Conservation (phyloP, 257 asterid species). For the Salvia miltiorrhiza region DNA sequence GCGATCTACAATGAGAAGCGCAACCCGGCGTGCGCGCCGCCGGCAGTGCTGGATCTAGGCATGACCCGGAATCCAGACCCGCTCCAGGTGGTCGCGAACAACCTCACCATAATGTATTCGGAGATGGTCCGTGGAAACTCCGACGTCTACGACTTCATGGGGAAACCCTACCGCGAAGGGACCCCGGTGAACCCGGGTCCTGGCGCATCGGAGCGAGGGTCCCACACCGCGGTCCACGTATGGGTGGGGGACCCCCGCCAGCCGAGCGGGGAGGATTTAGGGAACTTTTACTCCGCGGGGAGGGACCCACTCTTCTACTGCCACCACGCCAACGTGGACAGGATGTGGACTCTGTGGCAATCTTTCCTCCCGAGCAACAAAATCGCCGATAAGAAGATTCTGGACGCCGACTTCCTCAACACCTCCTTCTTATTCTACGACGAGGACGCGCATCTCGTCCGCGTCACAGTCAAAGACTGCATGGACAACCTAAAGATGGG, state of each 20-base stretch:
- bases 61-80: conserved; percentile 21
- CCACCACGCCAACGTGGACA: conserved; percentile 32
- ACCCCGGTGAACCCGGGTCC: conserved; percentile 4
- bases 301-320: conserved; percentile 29
- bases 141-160: conserved; percentile 31
- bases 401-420: conserved; percentile 20
- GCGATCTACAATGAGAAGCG: conserved; percentile 25
- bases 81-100: conserved; percentile 27
- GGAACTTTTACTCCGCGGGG: conserved; percentile 36
- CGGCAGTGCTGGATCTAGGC: conserved; percentile 26
- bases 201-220: conserved; percentile 37
- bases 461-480: too few relatives aligned
- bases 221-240: conserved; percentile 33
- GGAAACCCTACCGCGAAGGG: conserved; percentile 23
- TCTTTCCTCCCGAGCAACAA: not conserved
- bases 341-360: conserved; percentile 35
- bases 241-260: conserved; percentile 30
- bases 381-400: not conserved
- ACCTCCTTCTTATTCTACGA: too few relatives aligned
- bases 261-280: conserved; percentile 19
- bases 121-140: conserved; percentile 38
- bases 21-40: not conserved
- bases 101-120: conserved; percentile 32
- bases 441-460: too few relatives aligned
- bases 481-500: too few relatives aligned